phyloP scores from a whole-genome alignment of 352 stramenopile species.

The Phytophthora chlamydospora region DNA sequence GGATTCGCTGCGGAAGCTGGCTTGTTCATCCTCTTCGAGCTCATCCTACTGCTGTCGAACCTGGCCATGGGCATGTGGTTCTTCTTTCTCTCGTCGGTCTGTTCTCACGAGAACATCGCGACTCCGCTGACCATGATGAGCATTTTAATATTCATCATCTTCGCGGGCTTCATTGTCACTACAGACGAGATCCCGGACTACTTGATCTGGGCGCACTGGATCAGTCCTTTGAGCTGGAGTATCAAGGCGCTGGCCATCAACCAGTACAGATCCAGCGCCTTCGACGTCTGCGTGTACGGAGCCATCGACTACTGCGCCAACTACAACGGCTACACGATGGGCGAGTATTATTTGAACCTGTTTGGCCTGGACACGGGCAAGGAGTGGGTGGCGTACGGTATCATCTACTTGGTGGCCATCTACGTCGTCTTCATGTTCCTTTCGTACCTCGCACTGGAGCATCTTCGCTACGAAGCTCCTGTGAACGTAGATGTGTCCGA shows the following conservation, averaged over 20 bases:
- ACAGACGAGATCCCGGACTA: constrained; percentile 51
- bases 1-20: constrained; percentile 46
- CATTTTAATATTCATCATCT: constrained; percentile 56
- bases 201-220: constrained; percentile 66
- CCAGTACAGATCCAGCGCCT: constrained; percentile 42
- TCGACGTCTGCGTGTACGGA: constrained; percentile 38
- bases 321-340: constrained; percentile 40
- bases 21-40: constrained; percentile 46
- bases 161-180: constrained; percentile 36
- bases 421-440: constrained; percentile 37
- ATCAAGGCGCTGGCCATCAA: constrained; percentile 51
- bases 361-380: constrained; percentile 28
- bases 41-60: constrained; percentile 49
- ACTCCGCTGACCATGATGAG: constrained; percentile 47
- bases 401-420: constrained; percentile 23
- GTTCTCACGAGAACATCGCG: constrained; percentile 37
- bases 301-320: constrained; percentile 33
- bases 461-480: constrained; percentile 30
- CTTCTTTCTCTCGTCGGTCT: constrained; percentile 34
- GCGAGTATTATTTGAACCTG: constrained; percentile 38
- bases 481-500: constrained; percentile 29
- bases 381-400: constrained; percentile 24
- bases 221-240: constrained; percentile 63
- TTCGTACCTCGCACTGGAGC: constrained; percentile 24
- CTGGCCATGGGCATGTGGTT: constrained; percentile 45